These are phyloP conservation scores for Rhizopogon roseolus DNA, from an alignment of 768 basidiomycete species.

Conservation along the genomic window DNA sequence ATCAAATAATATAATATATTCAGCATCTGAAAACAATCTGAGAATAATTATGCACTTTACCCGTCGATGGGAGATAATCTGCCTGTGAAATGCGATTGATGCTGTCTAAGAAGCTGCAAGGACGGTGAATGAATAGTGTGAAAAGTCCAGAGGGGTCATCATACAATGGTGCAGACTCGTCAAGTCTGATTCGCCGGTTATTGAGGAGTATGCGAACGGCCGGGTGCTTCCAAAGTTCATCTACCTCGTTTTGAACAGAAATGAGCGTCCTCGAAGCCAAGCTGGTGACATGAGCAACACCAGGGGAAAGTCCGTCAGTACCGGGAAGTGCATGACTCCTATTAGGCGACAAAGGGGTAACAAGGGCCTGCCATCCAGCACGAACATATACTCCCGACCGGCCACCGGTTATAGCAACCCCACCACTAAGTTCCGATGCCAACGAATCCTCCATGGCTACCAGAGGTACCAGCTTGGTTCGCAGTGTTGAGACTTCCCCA, in stretches of 20 bases:
- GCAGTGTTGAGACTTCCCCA: conserved; percentile 46
- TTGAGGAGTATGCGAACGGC: conserved; percentile 54
- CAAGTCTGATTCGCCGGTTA: conserved; percentile 56
- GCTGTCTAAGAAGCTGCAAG: conserved; percentile 59
- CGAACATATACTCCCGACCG: conserved; percentile 64
- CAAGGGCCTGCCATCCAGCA: conserved; percentile 65
- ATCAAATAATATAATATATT: neutral
- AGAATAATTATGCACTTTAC: conserved; percentile 28
- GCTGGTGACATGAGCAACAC: conserved; percentile 38
- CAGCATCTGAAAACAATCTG: conserved; percentile 1
- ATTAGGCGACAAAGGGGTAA: conserved; percentile 36
- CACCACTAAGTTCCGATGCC: conserved; percentile 63
- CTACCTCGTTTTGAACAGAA: conserved; percentile 46
- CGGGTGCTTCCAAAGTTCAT: conserved; percentile 67
- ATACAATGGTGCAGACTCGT: conserved; percentile 76
- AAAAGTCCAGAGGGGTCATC: conserved; percentile 16
- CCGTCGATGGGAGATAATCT: conserved; percentile 69
- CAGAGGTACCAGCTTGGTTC: conserved; percentile 56
- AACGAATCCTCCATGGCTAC: conserved; percentile 64
- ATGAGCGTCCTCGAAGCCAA: conserved; percentile 54
- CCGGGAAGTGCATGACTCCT: conserved; percentile 36
- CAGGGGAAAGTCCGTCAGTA: conserved; percentile 25
- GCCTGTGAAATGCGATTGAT: conserved; percentile 61
- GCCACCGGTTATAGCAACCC: conserved; percentile 56
- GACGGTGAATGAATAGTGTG: conserved; percentile 1